phyloP scores from a whole-genome alignment of 2,329 filamentous ascomycete species.

The Fusarium nelsonii region DNA sequence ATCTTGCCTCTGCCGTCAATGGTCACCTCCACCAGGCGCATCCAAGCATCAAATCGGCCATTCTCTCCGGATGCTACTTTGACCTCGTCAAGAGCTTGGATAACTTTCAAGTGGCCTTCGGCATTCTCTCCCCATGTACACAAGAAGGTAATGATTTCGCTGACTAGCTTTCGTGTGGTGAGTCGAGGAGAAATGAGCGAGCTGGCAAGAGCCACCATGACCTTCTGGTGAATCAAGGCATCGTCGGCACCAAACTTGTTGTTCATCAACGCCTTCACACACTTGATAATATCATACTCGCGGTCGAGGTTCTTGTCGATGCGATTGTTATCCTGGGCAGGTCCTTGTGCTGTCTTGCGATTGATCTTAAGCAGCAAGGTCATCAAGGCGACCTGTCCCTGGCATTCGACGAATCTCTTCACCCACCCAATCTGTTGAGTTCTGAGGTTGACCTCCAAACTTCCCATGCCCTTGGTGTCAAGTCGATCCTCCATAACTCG shows the following conservation, averaged over 20 bases:
- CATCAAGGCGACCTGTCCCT: constrained; percentile 95
- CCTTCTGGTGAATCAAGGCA: constrained; percentile 88
- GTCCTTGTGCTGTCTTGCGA: constrained; percentile 81
- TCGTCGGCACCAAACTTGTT: constrained; percentile 99
- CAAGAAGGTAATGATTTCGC: constrained; percentile 94
- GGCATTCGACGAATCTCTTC: constrained; percentile 94
- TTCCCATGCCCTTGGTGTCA: constrained; percentile 89
- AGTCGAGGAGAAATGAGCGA: constrained; percentile 90
- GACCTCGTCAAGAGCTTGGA: constrained; percentile 92
- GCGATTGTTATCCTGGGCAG: constrained; percentile 69
- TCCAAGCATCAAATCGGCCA: constrained; percentile 97
- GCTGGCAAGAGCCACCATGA: constrained; percentile 87
- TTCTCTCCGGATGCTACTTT: constrained; percentile 91
- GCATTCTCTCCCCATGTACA: constrained; percentile 91
- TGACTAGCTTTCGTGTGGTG: constrained; percentile 93
- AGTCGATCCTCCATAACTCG: constrained; percentile 97
- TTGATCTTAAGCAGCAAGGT: constrained; percentile 96
- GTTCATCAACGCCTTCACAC: constrained; percentile 97
- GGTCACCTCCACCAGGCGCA: constrained; percentile 97
- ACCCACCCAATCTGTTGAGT: constrained; percentile 99
- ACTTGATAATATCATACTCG: constrained; percentile 98
- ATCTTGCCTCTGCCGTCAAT: constrained; percentile 98
- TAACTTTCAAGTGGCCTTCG: constrained; percentile 90
- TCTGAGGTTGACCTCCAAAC: constrained; percentile 91
- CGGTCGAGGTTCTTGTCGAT: constrained; percentile 85